Conservation (phyloP, 2,329 filamentous ascomycete genomes). For the Raffaelea deltoideospora region DNA sequence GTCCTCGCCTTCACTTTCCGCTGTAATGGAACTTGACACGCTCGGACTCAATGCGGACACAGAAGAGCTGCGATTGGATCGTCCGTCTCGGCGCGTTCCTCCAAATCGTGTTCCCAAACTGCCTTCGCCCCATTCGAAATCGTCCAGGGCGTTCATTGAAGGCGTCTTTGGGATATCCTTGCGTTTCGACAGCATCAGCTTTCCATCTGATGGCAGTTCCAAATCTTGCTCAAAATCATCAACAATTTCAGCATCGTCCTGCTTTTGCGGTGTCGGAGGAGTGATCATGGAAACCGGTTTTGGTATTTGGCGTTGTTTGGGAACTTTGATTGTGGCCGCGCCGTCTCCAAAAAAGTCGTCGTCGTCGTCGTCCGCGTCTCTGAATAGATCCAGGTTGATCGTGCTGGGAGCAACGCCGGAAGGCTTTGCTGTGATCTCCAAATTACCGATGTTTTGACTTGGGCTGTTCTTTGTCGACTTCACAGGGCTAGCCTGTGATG, state of each 20-base stretch:
- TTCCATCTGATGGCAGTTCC: conserved; percentile 52
- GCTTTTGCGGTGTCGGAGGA: conserved; percentile 38
- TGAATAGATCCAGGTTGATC: conserved; percentile 47
- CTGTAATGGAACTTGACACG: conserved; percentile 76
- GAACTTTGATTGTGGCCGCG: conserved; percentile 50
- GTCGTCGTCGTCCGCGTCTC: conserved; percentile 44
- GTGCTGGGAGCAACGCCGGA: conserved; percentile 16
- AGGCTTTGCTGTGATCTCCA: conserved; percentile 16
- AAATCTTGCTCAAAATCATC: conserved; percentile 62
- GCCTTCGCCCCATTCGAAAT: conserved; percentile 88
- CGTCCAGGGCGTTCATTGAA: conserved; percentile 44
- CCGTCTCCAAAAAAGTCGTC: conserved; percentile 50
- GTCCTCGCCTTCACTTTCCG: conserved; percentile 88
- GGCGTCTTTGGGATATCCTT: conserved; percentile 50
- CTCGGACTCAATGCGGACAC: conserved; percentile 84
- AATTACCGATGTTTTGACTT: conserved; percentile 17
- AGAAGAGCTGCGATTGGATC: conserved; percentile 71
- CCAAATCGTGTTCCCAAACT: conserved; percentile 84
- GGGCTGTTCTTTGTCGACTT: conserved; percentile 14
- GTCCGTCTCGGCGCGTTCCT: conserved; percentile 66
- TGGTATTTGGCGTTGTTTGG: conserved; percentile 38
- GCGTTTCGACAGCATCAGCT: conserved; percentile 47
- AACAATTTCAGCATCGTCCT: conserved; percentile 20
- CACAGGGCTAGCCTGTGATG: conserved; percentile 35
- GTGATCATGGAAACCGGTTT: conserved; percentile 39